Evolutionary conservation across 139 green algal species (phyloP).

Genomic region (Chlamydomonas sphaeroides): DNA sequence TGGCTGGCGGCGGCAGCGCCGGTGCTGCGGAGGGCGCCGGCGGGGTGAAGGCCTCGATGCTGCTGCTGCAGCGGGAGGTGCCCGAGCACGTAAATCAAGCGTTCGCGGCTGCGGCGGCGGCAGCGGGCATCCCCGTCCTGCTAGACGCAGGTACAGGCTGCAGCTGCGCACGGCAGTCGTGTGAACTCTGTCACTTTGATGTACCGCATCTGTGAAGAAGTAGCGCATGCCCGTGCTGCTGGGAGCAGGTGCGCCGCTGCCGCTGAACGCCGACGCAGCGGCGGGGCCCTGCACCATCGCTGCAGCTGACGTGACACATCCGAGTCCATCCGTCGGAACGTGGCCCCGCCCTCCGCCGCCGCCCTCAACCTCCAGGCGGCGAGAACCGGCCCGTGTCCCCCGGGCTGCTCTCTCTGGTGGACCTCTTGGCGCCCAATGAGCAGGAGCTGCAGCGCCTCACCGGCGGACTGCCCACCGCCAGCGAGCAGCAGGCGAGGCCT

Average conservation of each 20-base stretch:
- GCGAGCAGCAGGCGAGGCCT: constrained; percentile 28
- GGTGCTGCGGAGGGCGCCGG: background rate
- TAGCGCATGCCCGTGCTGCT: too few species aligned
- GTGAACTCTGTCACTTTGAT: too few species aligned
- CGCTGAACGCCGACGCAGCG: too few species aligned
- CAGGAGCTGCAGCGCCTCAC: constrained; percentile 67
- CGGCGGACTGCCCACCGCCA: constrained; percentile 48
- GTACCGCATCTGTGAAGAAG: too few species aligned
- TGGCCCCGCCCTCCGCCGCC: too few species aligned
- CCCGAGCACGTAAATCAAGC: constrained; percentile 77
- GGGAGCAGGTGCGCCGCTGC: too few species aligned
- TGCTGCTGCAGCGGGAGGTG: constrained; percentile 83
- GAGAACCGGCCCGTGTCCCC: constrained; percentile 54
- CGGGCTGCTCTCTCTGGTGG: constrained; percentile 50
- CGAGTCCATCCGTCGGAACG: too few species aligned
- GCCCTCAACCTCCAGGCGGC: constrained; percentile 60
- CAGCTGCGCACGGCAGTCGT: too few species aligned
- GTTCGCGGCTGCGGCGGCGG: constrained; percentile 55
- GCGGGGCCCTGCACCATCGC: too few species aligned
- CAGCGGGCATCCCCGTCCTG: constrained; percentile 59
- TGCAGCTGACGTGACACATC: too few species aligned
- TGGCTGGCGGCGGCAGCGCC: constrained; percentile 1
- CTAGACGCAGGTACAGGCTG: constrained; percentile 32
- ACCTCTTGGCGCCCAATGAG: constrained; percentile 73
- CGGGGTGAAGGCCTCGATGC: constrained; percentile 32